Percentiles rank a stretch among this genome's conserved stretches.
Conservation (phyloP, 2,329 filamentous ascomycete genomes). For the Grosmannia penicillata region DNA sequence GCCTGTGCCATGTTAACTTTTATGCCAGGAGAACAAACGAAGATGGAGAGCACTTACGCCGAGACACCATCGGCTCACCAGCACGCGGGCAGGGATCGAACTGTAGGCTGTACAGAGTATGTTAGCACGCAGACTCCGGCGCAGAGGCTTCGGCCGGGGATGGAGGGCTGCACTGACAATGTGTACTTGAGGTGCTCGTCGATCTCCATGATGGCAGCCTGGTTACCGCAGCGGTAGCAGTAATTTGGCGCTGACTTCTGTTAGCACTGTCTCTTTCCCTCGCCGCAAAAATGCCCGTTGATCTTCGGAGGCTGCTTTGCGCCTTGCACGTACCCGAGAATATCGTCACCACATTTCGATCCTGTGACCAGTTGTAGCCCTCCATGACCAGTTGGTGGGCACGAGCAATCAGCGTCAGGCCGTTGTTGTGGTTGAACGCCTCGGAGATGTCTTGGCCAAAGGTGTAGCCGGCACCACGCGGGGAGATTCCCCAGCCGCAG, state of each 20-base stretch:
- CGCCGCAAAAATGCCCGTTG: too few relatives aligned
- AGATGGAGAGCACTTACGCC: constrained; percentile 39
- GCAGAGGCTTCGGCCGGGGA: too few relatives aligned
- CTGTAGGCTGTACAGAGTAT: constrained; percentile 58
- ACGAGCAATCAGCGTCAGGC: constrained; percentile 83
- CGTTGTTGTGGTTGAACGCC: constrained; percentile 98
- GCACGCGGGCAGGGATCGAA: constrained; percentile 96
- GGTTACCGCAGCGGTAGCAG: constrained; percentile 97
- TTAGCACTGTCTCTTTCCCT: not conserved
- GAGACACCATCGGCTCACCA: constrained; percentile 96
- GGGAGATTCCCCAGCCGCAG: constrained; percentile 91
- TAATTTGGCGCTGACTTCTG: constrained; percentile 61
- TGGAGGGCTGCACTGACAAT: constrained; percentile 38
- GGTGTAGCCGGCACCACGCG: constrained; percentile 85
- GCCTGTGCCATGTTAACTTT: constrained; percentile 23
- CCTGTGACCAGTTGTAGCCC: constrained; percentile 98
- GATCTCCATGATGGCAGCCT: constrained; percentile 99
- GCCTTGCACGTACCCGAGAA: constrained; percentile 64
- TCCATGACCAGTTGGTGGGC: constrained; percentile 99
- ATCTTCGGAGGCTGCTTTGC: too few relatives aligned
- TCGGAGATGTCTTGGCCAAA: constrained; percentile 97
- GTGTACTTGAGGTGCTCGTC: constrained; percentile 99
- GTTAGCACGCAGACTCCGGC: constrained; percentile 3
- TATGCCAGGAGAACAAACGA: not conserved
- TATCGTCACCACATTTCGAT: constrained; percentile 95